phyloP scores from a whole-genome alignment of 495 filamentous ascomycete species.

The Choiromyces venosus region DNA sequence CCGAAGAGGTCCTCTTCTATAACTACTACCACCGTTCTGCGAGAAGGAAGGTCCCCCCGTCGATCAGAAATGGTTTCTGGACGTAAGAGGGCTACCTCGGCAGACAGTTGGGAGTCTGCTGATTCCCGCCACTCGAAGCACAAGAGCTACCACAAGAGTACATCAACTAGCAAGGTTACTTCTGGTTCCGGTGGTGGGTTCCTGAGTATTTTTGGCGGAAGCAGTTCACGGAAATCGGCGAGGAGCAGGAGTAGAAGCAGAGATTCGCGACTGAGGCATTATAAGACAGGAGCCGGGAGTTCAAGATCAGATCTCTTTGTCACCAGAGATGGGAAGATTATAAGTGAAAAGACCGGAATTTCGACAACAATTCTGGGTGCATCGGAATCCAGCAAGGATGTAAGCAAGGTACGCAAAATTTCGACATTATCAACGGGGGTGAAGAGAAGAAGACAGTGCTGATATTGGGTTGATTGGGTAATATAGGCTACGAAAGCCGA shows the following conservation, averaged over 20 bases:
- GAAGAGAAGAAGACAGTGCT: constrained; percentile 9
- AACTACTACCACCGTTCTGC: not conserved
- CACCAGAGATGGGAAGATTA: constrained; percentile 9
- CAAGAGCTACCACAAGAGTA: constrained; percentile 7
- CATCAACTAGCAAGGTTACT: constrained; percentile 10
- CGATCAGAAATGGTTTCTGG: not conserved
- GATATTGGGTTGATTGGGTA: not conserved
- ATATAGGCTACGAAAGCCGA: constrained; percentile 24
- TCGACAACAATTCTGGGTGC: constrained; percentile 3
- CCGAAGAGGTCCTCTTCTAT: not conserved
- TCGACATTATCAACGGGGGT: not conserved
- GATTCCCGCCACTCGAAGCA: constrained; percentile 19
- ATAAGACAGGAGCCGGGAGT: constrained; percentile 1
- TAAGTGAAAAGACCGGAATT: not conserved
- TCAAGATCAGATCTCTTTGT: not conserved
- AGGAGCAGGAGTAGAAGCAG: constrained; percentile 13
- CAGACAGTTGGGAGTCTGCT: constrained; percentile 24
- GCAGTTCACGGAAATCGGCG: constrained; percentile 14
- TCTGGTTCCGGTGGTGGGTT: constrained; percentile 9
- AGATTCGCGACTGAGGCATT: not conserved
- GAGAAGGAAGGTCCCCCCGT: not conserved
- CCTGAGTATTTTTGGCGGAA: constrained; percentile 10
- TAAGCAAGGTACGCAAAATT: constrained; percentile 9
- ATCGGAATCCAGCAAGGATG: constrained; percentile 4
- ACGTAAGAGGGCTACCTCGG: constrained; percentile 18